These are phyloP conservation scores for Pascua guehoae DNA, from an alignment of 1,284 basidiomycete species.

Conservation along the genomic window DNA sequence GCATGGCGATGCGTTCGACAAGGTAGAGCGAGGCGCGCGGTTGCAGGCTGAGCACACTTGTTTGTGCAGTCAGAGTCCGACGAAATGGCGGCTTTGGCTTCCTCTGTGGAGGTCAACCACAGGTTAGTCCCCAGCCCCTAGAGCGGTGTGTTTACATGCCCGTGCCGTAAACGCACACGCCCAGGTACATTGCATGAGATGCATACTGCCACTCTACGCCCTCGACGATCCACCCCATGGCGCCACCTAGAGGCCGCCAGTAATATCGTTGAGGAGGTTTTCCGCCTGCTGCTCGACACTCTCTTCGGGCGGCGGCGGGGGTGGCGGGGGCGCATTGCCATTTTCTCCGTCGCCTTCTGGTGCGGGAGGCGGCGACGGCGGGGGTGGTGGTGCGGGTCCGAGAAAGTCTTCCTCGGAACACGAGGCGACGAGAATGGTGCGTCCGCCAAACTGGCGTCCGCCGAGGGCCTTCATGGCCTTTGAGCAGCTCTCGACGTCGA, in stretches of 20 bases:
- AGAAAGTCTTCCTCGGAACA: conserved; percentile 49
- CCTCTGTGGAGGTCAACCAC: neutral
- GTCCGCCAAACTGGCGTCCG: conserved; percentile 84
- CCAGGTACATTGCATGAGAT: neutral
- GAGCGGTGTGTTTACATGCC: no score
- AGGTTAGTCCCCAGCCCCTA: no score
- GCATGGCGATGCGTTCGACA: conserved; percentile 2
- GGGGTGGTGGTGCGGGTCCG: conserved; percentile 41
- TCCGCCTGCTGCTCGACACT: conserved; percentile 36
- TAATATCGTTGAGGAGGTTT: conserved; percentile 37
- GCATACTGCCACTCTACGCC: neutral
- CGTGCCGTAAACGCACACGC: neutral
- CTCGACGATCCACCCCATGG: no score
- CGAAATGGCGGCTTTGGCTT: no score
- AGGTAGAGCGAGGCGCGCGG: no score
- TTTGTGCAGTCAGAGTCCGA: no score
- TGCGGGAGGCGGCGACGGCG: conserved; percentile 27
- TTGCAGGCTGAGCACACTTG: no score
- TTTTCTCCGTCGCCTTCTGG: conserved; percentile 14
- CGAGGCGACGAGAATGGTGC: conserved; percentile 64
- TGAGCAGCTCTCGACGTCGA: conserved; percentile 59
- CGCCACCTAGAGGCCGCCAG: neutral
- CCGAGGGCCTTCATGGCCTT: conserved; percentile 77
- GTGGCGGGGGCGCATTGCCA: conserved; percentile 15
- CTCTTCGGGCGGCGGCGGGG: conserved; percentile 23